Evolutionary conservation across 441 rosid genomes (phyloP).

Genomic region (Gossypium laxum): DNA sequence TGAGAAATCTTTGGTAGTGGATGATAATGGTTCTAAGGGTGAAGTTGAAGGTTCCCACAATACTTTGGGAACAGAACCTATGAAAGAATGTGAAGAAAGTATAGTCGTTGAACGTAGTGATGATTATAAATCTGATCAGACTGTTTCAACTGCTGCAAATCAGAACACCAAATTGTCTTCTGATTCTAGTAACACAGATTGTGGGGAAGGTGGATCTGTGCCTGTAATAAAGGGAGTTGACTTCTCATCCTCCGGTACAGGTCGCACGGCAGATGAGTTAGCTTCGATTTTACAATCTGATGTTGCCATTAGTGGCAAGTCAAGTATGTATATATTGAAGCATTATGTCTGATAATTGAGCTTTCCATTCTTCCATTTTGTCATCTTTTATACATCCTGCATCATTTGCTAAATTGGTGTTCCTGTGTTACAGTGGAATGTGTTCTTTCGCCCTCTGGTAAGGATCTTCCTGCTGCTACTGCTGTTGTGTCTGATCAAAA

Average conservation of each 20-base stretch:
- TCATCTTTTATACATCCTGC: slow-evolving; percentile 6
- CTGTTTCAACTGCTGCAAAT: slow-evolving; percentile 16
- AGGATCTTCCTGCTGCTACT: slow-evolving; percentile 18
- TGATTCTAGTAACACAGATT: slow-evolving; percentile 20
- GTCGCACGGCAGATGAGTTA: slow-evolving; percentile 21
- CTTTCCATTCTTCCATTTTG: slow-evolving; percentile 7
- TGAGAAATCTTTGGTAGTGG: slow-evolving; percentile 23
- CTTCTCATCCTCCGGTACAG: slow-evolving; percentile 21
- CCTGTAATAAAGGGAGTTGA: slow-evolving; percentile 20
- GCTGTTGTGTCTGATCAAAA: slow-evolving; percentile 22
- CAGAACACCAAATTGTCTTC: slow-evolving; percentile 27
- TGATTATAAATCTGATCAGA: slow-evolving; percentile 9
- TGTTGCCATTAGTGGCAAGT: slow-evolving; percentile 24
- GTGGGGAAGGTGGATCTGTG: slow-evolving; percentile 14
- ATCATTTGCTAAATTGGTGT: slow-evolving; percentile 19
- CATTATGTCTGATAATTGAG: neutral
- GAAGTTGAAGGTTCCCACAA: slow-evolving; percentile 22
- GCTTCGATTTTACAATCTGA: slow-evolving; percentile 27
- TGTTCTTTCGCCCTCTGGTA: slow-evolving; percentile 19
- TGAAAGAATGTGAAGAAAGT: slow-evolving; percentile 17
- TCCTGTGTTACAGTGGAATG: slow-evolving; percentile 14
- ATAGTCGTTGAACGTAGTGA: slow-evolving; percentile 16
- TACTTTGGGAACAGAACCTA: slow-evolving; percentile 23
- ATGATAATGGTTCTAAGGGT: slow-evolving; percentile 18
- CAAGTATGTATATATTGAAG: slow-evolving; percentile 31